These are phyloP conservation scores for Uronychia setigera DNA, from an alignment of 73 alveolate genomes.

Conservation along the genomic window DNA sequence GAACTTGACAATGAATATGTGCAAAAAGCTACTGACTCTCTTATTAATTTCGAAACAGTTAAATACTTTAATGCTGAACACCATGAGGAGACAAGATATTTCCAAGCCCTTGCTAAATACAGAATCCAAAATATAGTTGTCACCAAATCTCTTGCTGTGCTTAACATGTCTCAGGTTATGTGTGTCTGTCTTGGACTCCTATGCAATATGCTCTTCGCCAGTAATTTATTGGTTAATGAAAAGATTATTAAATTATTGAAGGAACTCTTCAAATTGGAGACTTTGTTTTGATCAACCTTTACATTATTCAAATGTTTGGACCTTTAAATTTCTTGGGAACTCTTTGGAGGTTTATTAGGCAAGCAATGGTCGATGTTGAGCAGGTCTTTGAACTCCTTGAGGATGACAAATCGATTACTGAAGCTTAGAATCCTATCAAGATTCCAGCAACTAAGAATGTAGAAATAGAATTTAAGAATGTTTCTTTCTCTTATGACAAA, in stretches of 20 bases:
- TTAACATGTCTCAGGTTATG: slow-evolving; percentile 53
- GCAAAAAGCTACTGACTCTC: slow-evolving; percentile 54
- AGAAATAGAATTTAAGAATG: slow-evolving; percentile 55
- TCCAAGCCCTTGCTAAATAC: slow-evolving; percentile 31
- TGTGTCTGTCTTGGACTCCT: slow-evolving; percentile 51
- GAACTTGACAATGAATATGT: slow-evolving; percentile 22
- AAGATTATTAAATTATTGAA: slow-evolving; percentile 7
- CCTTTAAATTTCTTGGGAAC: slow-evolving; percentile 71
- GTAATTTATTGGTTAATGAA: too few relatives aligned
- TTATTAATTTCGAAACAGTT: slow-evolving; percentile 56
- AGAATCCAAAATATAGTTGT: slow-evolving; percentile 32
- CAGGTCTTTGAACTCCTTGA: slow-evolving; percentile 59
- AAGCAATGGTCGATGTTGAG: slow-evolving; percentile 68
- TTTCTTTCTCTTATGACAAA: slow-evolving; percentile 53
- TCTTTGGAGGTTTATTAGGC: slow-evolving; percentile 54
- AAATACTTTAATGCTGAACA: slow-evolving; percentile 52
- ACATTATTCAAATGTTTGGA: slow-evolving; percentile 55
- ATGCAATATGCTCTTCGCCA: slow-evolving; percentile 58
- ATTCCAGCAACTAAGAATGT: slow-evolving; percentile 15
- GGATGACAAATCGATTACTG: slow-evolving; percentile 10
- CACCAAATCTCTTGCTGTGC: slow-evolving; percentile 33
- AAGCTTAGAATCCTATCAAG: slow-evolving; percentile 22
- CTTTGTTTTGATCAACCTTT: slow-evolving; percentile 19
- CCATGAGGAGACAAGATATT: slow-evolving; percentile 48
- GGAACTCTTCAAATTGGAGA: slow-evolving; percentile 15